phyloP scores from a whole-genome alignment of 2,329 filamentous ascomycete genomes.

The Boeremia exigua region DNA sequence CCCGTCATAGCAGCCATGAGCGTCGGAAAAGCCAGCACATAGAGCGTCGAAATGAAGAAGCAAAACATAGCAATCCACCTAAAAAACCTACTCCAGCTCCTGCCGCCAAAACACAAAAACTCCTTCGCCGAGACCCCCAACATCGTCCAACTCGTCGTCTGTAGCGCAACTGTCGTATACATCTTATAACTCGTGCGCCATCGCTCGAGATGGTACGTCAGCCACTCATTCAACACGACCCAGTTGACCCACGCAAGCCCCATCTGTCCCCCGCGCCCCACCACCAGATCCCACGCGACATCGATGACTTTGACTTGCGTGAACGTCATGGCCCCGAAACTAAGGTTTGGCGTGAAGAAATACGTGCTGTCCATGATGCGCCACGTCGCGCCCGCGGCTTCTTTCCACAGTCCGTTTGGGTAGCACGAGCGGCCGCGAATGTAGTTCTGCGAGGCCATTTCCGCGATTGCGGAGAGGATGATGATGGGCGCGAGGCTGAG shows the following conservation, averaged over 20 bases:
- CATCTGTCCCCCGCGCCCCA: slow-evolving; percentile 46
- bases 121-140: slow-evolving; percentile 42
- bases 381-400: slow-evolving; percentile 37
- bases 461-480: slow-evolving; percentile 35
- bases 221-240: slow-evolving; percentile 46
- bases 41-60: slow-evolving; percentile 42
- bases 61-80: slow-evolving; percentile 40
- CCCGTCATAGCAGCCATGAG: slow-evolving; percentile 49
- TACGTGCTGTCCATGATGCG: slow-evolving; percentile 44
- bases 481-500: slow-evolving; percentile 35
- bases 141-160: slow-evolving; percentile 38
- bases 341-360: slow-evolving; percentile 43
- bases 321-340: slow-evolving; percentile 43
- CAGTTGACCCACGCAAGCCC: slow-evolving; percentile 45
- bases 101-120: slow-evolving; percentile 31
- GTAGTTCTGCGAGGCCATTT: slow-evolving; percentile 36
- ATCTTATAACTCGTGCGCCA: slow-evolving; percentile 41
- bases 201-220: slow-evolving; percentile 45
- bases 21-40: slow-evolving; percentile 47
- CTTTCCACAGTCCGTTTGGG: slow-evolving; percentile 42
- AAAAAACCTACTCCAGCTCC: slow-evolving; percentile 36
- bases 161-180: slow-evolving; percentile 36
- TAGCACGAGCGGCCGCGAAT: slow-evolving; percentile 38
- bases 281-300: slow-evolving; percentile 46
- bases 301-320: slow-evolving; percentile 48